A percentile compares a stretch with the other conserved stretches of the same genome.
phyloP scores from a whole-genome alignment of 352 stramenopile genomes.

The Pythium rishiriense region DNA sequence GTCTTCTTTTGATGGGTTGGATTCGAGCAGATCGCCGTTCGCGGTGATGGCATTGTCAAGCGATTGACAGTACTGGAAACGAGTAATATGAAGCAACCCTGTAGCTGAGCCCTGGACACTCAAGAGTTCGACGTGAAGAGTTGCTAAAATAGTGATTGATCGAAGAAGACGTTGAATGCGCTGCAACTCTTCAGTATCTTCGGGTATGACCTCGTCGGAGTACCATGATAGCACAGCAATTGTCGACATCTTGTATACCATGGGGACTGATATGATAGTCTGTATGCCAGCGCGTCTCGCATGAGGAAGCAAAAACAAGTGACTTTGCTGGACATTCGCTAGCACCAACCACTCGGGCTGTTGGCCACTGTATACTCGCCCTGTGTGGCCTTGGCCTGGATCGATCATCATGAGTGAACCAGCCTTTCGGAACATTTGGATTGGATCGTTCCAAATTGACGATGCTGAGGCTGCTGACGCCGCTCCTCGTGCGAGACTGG shows the following conservation, averaged over 20 bases:
- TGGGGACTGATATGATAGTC: constrained; percentile 68
- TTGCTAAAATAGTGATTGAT: constrained; percentile 64
- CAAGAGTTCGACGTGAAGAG: constrained; percentile 53
- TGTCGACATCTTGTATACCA: constrained; percentile 84
- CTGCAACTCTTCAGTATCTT: constrained; percentile 67
- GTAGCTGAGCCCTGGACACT: constrained; percentile 32
- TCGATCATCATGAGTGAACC: constrained; percentile 75
- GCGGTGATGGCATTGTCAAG: constrained; percentile 74
- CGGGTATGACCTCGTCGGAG: constrained; percentile 44
- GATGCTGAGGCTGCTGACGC: constrained; percentile 25
- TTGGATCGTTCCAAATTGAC: constrained; percentile 42
- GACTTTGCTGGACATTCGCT: constrained; percentile 43
- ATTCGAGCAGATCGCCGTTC: constrained; percentile 62
- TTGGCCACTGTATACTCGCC: constrained; percentile 70
- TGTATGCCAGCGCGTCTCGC: constrained; percentile 64
- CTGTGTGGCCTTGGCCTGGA: constrained; percentile 71
- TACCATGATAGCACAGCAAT: constrained; percentile 85
- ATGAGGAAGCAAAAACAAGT: constrained; percentile 77
- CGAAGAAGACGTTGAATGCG: constrained; percentile 69
- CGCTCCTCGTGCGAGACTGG: constrained; percentile 3
- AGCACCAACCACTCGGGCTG: constrained; percentile 73
- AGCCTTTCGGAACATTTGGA: constrained; percentile 77
- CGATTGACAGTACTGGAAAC: constrained; percentile 78
- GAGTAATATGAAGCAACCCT: constrained; percentile 40
- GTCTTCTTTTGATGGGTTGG: constrained; percentile 40